Evolutionary conservation across 2,329 filamentous ascomycete genomes (phyloP).

Genomic region (Xylaria sp.): DNA sequence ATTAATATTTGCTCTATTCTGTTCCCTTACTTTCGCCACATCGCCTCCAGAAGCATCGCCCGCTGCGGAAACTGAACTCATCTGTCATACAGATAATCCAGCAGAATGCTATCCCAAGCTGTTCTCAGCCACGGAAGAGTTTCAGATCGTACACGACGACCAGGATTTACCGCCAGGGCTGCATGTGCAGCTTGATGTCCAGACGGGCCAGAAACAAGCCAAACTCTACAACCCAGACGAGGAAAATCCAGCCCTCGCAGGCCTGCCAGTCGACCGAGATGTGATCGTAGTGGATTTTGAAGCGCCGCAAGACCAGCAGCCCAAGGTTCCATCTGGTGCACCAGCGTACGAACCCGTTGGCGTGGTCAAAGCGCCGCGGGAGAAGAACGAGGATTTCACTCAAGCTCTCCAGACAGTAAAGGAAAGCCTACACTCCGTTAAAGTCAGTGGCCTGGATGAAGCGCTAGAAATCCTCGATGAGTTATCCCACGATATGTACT

Average conservation of each 20-base stretch:
- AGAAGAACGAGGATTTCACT: conserved; percentile 50
- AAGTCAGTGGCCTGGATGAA: conserved; percentile 47
- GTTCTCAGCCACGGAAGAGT: conserved; percentile 68
- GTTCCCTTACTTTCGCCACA: conserved; percentile 38
- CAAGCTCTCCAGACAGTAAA: conserved; percentile 58
- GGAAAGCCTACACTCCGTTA: conserved; percentile 43
- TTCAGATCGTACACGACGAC: conserved; percentile 66
- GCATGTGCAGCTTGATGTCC: conserved; percentile 69
- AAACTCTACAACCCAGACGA: conserved; percentile 68
- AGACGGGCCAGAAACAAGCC: conserved; percentile 68
- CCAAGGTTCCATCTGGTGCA: conserved; percentile 53
- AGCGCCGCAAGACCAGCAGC: conserved; percentile 36
- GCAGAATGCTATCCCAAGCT: conserved; percentile 69
- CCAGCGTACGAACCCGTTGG: conserved; percentile 64
- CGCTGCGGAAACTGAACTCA: conserved; percentile 58
- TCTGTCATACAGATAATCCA: conserved; percentile 66
- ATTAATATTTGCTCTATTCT: conserved; percentile 29
- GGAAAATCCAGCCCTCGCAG: conserved; percentile 51
- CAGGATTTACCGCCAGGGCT: conserved; percentile 70
- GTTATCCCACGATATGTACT: conserved; percentile 72
- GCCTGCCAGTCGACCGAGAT: conserved; percentile 58
- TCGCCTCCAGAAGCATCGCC: conserved; percentile 42
- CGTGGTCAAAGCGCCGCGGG: conserved; percentile 58
- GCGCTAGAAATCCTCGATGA: conserved; percentile 66
- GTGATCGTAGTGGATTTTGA: conserved; percentile 62